Percentiles rank a stretch among this genome's conserved stretches.
phyloP scores from a whole-genome alignment of 1,284 basidiomycete genomes.

The Trametes hirsuta region DNA sequence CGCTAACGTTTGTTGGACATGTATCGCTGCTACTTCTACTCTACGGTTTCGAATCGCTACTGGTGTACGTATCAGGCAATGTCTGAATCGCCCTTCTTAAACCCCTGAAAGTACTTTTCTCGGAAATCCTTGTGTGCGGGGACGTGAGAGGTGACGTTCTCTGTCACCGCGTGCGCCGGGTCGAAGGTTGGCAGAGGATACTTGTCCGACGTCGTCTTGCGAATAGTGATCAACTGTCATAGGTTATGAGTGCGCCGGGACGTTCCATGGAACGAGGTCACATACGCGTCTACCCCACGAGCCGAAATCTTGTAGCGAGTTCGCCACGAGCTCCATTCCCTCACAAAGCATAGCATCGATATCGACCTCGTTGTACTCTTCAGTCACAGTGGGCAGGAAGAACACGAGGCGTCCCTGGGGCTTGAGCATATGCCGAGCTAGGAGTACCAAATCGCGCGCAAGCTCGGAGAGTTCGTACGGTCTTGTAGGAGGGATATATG shows the following conservation, averaged over 20 bases:
- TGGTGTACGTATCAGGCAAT: neutral
- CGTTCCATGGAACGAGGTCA: neutral
- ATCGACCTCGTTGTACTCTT: conserved; percentile 88
- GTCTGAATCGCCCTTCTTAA: conserved; percentile 47
- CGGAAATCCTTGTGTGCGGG: conserved; percentile 82
- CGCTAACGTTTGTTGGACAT: neutral
- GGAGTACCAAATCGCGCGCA: conserved; percentile 79
- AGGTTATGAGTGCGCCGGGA: neutral
- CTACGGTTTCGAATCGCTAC: neutral
- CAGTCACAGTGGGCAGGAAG: conserved; percentile 91
- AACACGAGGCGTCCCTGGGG: conserved; percentile 92
- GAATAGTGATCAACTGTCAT: conserved; percentile 86
- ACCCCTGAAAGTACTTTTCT: conserved; percentile 81
- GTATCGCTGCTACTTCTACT: neutral
- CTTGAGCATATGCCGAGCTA: conserved; percentile 85
- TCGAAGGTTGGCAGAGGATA: conserved; percentile 59
- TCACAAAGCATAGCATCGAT: conserved; percentile 73
- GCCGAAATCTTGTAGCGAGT: conserved; percentile 94
- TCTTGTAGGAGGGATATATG: conserved; percentile 85
- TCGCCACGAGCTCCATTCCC: conserved; percentile 88
- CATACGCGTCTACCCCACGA: conserved; percentile 89
- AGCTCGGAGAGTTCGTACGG: conserved; percentile 94
- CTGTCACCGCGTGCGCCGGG: conserved; percentile 26
- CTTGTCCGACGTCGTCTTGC: conserved; percentile 60
- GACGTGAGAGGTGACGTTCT: conserved; percentile 39